Evolutionary conservation across 2,329 filamentous ascomycete genomes (phyloP).

Genomic region (Canariomyces notabilis): DNA sequence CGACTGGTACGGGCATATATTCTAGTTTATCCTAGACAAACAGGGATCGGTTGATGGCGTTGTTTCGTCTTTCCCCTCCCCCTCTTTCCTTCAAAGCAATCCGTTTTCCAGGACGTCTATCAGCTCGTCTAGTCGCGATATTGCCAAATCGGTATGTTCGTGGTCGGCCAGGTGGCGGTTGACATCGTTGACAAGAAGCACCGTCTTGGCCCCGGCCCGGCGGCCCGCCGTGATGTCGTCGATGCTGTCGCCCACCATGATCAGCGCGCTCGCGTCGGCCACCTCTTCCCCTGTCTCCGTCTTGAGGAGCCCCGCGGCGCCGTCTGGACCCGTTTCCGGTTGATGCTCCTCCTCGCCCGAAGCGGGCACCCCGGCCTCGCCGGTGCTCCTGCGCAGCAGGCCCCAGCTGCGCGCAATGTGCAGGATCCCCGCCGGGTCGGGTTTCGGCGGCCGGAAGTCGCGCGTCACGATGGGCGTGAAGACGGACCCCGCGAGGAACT

Average conservation of each 20-base stretch:
- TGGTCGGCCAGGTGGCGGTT: slow-evolving; percentile 67
- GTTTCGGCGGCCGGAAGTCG: slow-evolving; percentile 79
- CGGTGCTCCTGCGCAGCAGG: slow-evolving; percentile 34
- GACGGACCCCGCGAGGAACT: slow-evolving; percentile 61
- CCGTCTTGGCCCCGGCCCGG: slow-evolving; percentile 79
- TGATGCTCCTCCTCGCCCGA: slow-evolving; percentile 13
- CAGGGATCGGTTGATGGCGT: slow-evolving; percentile 1
- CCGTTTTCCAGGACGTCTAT: slow-evolving; percentile 70
- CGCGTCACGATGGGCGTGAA: slow-evolving; percentile 81
- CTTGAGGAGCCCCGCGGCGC: slow-evolving; percentile 19
- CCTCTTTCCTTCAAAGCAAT: slow-evolving; percentile 38
- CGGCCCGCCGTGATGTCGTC: slow-evolving; percentile 91
- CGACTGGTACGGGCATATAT: slow-evolving; percentile 7
- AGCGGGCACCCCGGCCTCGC: slow-evolving; percentile 22
- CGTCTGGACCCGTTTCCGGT: slow-evolving; percentile 12
- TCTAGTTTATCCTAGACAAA: slow-evolving; percentile 10
- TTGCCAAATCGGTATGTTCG: slow-evolving; percentile 70
- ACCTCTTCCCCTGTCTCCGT: slow-evolving; percentile 23
- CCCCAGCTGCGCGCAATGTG: slow-evolving; percentile 79
- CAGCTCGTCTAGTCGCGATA: slow-evolving; percentile 69
- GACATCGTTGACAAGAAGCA: slow-evolving; percentile 80
- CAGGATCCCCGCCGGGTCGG: slow-evolving; percentile 79
- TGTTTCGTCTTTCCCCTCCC: neutral
- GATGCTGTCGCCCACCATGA: slow-evolving; percentile 73
- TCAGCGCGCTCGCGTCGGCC: slow-evolving; percentile 44